These are phyloP conservation scores for Psidium friedrichsthalianum DNA, from an alignment of 345 rosid species.

Conservation along the genomic window DNA sequence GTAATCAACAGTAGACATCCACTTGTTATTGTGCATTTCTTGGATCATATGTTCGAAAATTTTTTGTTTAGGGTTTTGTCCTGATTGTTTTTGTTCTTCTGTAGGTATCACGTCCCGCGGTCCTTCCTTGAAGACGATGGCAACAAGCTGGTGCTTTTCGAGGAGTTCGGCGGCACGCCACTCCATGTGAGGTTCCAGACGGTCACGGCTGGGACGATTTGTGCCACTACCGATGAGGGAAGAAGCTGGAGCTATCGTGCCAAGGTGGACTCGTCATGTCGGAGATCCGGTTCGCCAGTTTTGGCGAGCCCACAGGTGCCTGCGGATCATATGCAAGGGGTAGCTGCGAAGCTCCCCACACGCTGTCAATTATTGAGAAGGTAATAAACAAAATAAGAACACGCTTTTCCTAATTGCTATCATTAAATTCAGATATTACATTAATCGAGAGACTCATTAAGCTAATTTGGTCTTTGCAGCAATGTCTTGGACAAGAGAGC, in stretches of 20 bases:
- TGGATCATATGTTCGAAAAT: neutral
- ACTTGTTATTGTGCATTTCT: neutral
- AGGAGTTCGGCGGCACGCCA: conserved; percentile 38
- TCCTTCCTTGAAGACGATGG: conserved; percentile 1
- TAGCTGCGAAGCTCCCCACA: conserved; percentile 1
- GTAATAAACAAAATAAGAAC: neutral
- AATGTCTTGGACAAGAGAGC: conserved; percentile 13
- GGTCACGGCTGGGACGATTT: conserved; percentile 12
- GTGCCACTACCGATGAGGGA: conserved; percentile 16
- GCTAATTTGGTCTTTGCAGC: neutral
- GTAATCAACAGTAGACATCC: conserved; percentile 3
- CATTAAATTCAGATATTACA: neutral
- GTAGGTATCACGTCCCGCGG: conserved; percentile 50
- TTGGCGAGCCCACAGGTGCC: conserved; percentile 18
- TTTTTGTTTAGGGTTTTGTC: neutral
- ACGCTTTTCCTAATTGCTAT: neutral
- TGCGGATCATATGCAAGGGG: conserved; percentile 16
- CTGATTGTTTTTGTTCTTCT: neutral
- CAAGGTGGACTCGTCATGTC: conserved; percentile 11
- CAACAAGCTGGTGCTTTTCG: conserved; percentile 27
- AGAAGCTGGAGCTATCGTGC: conserved; percentile 22
- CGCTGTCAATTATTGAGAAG: neutral
- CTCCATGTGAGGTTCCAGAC: conserved; percentile 13
- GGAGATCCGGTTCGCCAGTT: conserved; percentile 28
- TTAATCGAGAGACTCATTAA: neutral